Base-by-base conservation (phyloP, 805 yeast species). In the Debaryomyces hansenii region DNA sequence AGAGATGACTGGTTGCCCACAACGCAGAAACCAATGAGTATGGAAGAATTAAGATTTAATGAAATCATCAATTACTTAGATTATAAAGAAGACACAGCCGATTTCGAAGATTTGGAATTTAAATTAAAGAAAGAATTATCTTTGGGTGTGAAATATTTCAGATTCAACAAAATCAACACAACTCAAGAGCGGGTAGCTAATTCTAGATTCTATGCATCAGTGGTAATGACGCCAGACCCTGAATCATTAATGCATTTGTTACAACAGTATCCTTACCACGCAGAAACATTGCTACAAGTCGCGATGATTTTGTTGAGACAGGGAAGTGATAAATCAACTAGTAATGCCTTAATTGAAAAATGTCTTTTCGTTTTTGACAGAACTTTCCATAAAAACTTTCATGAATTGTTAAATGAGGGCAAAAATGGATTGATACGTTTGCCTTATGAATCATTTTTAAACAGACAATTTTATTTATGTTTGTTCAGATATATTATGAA, bases 1-100 rank as follows among this genome's bases (percentile, higher is more conserved):
- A 78, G 86, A 59, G 90, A 86, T 49, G 91, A 87, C 59, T 88
- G 91, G 88, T 59, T 87, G 6, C 96, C 96, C 1, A 80, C 88
- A 0, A 66, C 77, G 21, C 73, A 75, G 46, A 84, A 82, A 49
- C 85, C 85, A 11, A 56, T 87, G 34, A 56, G 64, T 0, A 81
- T 86, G 88, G 82, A 79, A 11, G 83, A 81, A 54, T 50, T 85
- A 9, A 61, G 58, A 0, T 47, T 49, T 0, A 64, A 61, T 1
- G 79, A 79, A 11, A 51, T 79, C 2, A 54, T 74, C 51, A 62
- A 56, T 49, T 61, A 52, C 36, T 55, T 60, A 31, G 60, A 59
- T 18, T 70, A 69, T 47, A 71, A 69, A 45, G 75, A 71, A 44
- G 69, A 64, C 14, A 53, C 52, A 5, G 58, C 57, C 0, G 66